Evolutionary conservation across 257 asterid species (phyloP).

Genomic region (Nicotiana benthamiana): DNA sequence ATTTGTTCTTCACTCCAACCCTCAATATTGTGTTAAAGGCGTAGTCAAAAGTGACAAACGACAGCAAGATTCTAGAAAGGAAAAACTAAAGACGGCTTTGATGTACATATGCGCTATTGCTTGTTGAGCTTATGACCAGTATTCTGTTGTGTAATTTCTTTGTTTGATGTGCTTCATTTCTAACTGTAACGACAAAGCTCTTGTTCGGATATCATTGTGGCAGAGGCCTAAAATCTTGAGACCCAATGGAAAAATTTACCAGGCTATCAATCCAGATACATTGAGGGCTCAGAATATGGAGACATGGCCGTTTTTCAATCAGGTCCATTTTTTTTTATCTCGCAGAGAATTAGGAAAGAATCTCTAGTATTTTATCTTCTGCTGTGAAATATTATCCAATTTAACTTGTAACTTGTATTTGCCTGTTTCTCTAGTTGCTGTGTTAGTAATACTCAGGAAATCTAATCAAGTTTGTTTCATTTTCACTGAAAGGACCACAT

Average conservation of each 20-base stretch:
- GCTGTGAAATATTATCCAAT: not conserved
- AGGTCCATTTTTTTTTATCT: slow-evolving; percentile 22
- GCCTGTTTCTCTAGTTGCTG: not conserved
- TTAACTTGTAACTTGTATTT: not conserved
- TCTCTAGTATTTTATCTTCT: not conserved
- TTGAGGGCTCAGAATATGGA: slow-evolving; percentile 67
- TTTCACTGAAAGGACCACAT: not conserved
- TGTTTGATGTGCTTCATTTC: not conserved
- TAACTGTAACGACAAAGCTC: slow-evolving; percentile 6
- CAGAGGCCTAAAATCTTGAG: slow-evolving; percentile 57
- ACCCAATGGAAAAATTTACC: slow-evolving; percentile 57
- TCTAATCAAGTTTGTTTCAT: not conserved
- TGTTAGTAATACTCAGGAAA: not conserved
- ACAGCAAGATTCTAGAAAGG: not conserved
- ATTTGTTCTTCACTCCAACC: not conserved
- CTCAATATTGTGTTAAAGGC: not conserved
- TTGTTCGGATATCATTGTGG: slow-evolving; percentile 13
- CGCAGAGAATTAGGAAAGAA: not conserved
- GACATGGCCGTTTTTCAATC: slow-evolving; percentile 75
- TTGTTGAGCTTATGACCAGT: not conserved
- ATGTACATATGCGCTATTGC: not conserved
- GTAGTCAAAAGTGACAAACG: not conserved
- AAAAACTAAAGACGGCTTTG: not conserved
- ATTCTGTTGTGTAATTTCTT: not conserved
- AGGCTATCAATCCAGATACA: slow-evolving; percentile 56